Conservation (phyloP, 1,139 yeast species). For the Diutina mesorugosa region DNA sequence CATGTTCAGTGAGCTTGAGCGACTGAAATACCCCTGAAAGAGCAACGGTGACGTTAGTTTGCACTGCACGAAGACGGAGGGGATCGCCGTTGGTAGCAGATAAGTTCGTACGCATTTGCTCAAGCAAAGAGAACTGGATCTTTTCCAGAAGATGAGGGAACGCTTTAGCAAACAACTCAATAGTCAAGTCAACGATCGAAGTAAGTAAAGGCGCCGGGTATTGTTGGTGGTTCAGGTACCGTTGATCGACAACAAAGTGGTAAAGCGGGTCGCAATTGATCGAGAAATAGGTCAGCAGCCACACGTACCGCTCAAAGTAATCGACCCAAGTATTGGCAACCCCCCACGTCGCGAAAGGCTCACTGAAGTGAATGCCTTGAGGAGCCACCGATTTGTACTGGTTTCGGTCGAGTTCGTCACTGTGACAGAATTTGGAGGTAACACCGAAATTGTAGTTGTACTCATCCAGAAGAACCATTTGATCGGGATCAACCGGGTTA, state of each 20-base stretch:
- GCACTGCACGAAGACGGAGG: constrained; percentile 33
- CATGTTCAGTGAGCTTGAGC: constrained; percentile 14
- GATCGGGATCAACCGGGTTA: constrained; percentile 11
- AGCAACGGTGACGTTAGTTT: constrained; percentile 51
- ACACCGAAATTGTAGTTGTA: constrained; percentile 25
- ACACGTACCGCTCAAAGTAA: constrained; percentile 15
- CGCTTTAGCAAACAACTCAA: constrained; percentile 59
- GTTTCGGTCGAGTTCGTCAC: constrained; percentile 8
- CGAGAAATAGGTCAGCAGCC: constrained; percentile 15
- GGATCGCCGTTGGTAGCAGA: constrained; percentile 18
- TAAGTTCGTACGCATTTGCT: constrained; percentile 52
- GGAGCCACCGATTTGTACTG: neutral
- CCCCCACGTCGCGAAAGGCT: neutral
- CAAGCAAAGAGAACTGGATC: constrained; percentile 77
- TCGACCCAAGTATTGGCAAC: constrained; percentile 17
- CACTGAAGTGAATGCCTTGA: neutral
- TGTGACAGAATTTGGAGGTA: constrained; percentile 22
- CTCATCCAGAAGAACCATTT: constrained; percentile 18
- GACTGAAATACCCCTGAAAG: constrained; percentile 35
- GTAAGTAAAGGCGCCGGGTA: constrained; percentile 17
- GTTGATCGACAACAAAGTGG: constrained; percentile 6
- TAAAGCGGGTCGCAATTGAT: constrained; percentile 21
- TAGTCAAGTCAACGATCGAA: constrained; percentile 61
- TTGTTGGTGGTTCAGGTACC: constrained; percentile 14
- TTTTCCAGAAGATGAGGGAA: constrained; percentile 68